Base-by-base conservation (phyloP, 805 yeast species). In the Cyberlindnera petersonii region DNA sequence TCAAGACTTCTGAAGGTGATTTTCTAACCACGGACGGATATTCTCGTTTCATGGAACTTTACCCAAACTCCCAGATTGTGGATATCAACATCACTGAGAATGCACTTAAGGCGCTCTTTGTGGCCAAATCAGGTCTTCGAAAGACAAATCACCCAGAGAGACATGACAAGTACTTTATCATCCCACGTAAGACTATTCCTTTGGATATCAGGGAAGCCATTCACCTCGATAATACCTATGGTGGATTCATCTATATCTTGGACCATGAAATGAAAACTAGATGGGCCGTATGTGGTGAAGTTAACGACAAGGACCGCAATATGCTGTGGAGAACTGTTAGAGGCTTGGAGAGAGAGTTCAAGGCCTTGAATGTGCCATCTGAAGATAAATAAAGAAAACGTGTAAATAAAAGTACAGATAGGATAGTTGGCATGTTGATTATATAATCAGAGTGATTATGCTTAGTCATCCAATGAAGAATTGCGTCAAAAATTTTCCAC, bases 251-350 rank as follows among this genome's bases (percentile, higher is more conserved):
- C 9, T 82, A 87, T 48, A 65, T 91, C 5, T 72, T 93, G 24
- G 98, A 93, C 55, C 68, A 68, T 13, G 66, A 77, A 11, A 81
- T 82, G 36, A 80, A 74, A 52, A 82, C 93, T 38, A 69, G 98
- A 50, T 91, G 98, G 98, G 88, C 87, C 18, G 85, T 87, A 4
- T 77, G 94, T 50, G 98, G 98, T 2, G 75, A 72, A 27, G 82
- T 95, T 2, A 69, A 71, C 13, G 77, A 72, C n/a, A 72, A 72
- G 24, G 98, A 93, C 49, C 63, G 66, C 33, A 66, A 66, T 14
- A 64, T 75, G 13, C 59, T 86, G 40, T 82, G 88, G 85, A 77
- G 75, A 50, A 72, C 81, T 24, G 79, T 83, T 1, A 64, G 64
- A 20, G 83, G 84, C 1, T 53, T 85, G 21, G 72, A 72, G 44